Evolutionary conservation across 2,329 filamentous ascomycete genomes (phyloP), one percentile per base, ranked within the genome.

Genomic region (Aspergillus arachidicola): DNA sequence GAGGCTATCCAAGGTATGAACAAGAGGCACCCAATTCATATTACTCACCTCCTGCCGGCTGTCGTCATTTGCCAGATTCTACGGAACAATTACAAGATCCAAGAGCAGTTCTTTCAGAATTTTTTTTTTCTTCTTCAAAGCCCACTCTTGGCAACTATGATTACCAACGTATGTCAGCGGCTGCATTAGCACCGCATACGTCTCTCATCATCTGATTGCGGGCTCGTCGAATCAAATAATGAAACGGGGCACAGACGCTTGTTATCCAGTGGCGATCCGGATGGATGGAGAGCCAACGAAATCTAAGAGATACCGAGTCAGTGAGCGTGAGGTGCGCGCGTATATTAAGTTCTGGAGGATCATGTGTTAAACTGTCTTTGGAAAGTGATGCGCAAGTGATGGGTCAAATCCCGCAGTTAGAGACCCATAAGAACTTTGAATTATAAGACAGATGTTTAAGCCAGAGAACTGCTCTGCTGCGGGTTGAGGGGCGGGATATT

Each of bases 161-260:
- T 65, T 63, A 60, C 58, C 61, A 63, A 38, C 19, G 63, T 57
- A 51, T 58, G 58, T 60, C 60, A 38, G 46, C 38, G 54, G 60
- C 46, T 67, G 65, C 65, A 65, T 67, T 67, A 67, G 60, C 59
- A 65, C 63, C 65, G 65, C 65, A 67, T 62, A 65, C 58, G 58
- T 36, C 28, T 63, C 57, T 60, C 46, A 60, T 67, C 65, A 67
- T 59, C 65, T 67, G 65, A 67, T 65, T 36, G 32, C 32, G 23
- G 23, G 34, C 45, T 53, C 60, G 41, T 61, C 64, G 62, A 66
- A 66, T 66, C 62, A 66, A 50, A 60, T 56, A 46, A 53, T 58
- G 57, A 54, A 43, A 32, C 54, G 62, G 57, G 55, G 59, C 59
- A 64, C 64, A 65, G 61, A 59, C 43, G 55, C 43, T 26, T 55